Conservation (phyloP, 164 flowering plant genomes). For the Magnolia changhungtana region DNA sequence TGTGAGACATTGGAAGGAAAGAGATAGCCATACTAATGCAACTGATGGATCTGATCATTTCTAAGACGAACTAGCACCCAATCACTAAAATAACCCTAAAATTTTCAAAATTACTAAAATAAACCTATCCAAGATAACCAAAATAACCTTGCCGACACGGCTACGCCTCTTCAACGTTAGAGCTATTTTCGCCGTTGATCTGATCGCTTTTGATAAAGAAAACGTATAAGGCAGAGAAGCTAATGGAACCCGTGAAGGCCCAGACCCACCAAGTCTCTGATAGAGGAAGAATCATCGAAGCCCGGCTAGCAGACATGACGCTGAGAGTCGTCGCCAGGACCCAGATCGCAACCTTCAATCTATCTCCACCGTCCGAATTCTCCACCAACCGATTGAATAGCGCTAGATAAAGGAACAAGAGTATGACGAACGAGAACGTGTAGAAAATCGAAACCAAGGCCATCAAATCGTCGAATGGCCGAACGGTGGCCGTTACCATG, state of each 20-base stretch:
- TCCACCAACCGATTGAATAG: background rate
- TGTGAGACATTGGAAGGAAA: no score
- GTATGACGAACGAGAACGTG: background rate
- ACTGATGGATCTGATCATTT: no score
- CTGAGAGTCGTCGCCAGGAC: background rate
- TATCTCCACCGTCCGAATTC: background rate
- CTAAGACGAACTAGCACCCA: no score
- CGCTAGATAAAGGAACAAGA: background rate
- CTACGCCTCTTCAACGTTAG: no score
- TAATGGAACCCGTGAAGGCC: background rate
- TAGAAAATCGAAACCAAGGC: background rate
- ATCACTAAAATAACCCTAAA: no score
- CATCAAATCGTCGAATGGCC: background rate
- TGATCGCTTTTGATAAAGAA: background rate
- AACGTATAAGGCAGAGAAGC: background rate
- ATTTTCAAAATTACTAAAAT: no score
- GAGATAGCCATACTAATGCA: no score
- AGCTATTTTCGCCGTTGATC: no score
- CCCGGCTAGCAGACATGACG: background rate
- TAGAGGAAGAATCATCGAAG: background rate
- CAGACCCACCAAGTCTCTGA: background rate
- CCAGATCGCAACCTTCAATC: background rate
- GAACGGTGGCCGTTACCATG: background rate
- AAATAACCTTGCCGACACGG: no score
- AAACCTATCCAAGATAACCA: no score